Evolutionary conservation across 768 basidiomycete genomes (phyloP).

Genomic region (Dendrothele bispora): DNA sequence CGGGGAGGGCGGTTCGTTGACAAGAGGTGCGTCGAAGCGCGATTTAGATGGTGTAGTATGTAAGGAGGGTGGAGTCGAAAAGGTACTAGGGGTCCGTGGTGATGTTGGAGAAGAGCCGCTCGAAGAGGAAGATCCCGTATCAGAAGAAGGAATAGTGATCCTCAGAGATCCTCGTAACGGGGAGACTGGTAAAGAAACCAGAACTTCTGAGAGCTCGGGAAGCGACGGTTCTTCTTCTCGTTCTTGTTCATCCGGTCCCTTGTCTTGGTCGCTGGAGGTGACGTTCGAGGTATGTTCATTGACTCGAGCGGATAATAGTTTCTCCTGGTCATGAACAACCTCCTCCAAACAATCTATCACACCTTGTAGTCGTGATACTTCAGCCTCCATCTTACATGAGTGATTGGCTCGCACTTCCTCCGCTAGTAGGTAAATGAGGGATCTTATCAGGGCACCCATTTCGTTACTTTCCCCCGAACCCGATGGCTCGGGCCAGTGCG

Average conservation of each 20-base stretch:
- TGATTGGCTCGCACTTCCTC: conserved; percentile 63
- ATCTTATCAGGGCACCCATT: conserved; percentile 56
- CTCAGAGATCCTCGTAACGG: no score
- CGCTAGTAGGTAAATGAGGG: conserved; percentile 58
- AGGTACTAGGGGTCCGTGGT: not conserved
- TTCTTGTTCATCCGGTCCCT: no score
- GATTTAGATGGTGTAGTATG: not conserved
- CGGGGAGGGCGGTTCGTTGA: not conserved
- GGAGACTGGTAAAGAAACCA: no score
- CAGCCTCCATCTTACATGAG: conserved; percentile 38
- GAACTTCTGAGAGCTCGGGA: no score
- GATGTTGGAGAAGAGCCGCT: not conserved
- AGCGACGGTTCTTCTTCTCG: no score
- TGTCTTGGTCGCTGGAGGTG: no score
- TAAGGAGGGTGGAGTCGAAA: not conserved
- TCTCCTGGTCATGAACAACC: conserved; percentile 40
- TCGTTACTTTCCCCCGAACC: conserved; percentile 68
- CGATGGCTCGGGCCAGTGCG: conserved; percentile 68
- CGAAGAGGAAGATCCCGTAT: not conserved
- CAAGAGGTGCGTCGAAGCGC: not conserved
- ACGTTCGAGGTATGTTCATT: not conserved
- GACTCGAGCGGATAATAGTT: conserved; percentile 8
- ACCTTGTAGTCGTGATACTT: conserved; percentile 47
- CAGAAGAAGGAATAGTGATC: not conserved
- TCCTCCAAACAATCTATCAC: conserved; percentile 52